A percentile compares a stretch with the other conserved stretches of the same genome.
Conservation (phyloP, 306 rosid species). For the Medicago lupulina region DNA sequence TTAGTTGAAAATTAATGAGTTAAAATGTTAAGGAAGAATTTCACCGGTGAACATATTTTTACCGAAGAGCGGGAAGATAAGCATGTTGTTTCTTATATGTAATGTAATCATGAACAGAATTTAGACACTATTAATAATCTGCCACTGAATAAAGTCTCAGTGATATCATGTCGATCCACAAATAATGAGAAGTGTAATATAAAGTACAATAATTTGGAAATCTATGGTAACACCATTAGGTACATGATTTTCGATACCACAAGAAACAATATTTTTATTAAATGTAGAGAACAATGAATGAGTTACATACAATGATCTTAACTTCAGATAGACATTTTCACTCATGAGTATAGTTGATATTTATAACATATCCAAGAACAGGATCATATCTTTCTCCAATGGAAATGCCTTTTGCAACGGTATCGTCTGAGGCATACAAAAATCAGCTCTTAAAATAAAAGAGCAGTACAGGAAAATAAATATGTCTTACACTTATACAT, state of each 20-base stretch:
- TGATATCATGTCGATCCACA: not conserved
- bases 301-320: not conserved
- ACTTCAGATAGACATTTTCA: not conserved
- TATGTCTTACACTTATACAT: too few species aligned
- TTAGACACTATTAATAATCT: not conserved
- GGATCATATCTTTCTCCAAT: slow-evolving; percentile 54
- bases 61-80: not conserved
- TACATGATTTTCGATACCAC: not conserved
- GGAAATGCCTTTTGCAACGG: slow-evolving; percentile 37
- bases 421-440: slow-evolving; percentile 33
- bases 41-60: too few species aligned
- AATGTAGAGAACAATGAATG: slow-evolving; percentile 11
- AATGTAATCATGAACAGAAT: not conserved
- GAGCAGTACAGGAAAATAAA: too few species aligned
- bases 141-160: not conserved
- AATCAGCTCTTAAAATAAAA: too few species aligned
- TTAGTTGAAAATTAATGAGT: too few species aligned
- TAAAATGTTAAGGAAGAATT: too few species aligned
- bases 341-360: slow-evolving; percentile 2
- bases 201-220: not conserved
- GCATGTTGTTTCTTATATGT: not conserved
- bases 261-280: too few species aligned
- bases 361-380: slow-evolving; percentile 26
- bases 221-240: not conserved
- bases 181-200: not conserved